These are phyloP conservation scores for Suhomyces panamericanus DNA, from an alignment of 1,139 yeast genomes.

Conservation along the genomic window DNA sequence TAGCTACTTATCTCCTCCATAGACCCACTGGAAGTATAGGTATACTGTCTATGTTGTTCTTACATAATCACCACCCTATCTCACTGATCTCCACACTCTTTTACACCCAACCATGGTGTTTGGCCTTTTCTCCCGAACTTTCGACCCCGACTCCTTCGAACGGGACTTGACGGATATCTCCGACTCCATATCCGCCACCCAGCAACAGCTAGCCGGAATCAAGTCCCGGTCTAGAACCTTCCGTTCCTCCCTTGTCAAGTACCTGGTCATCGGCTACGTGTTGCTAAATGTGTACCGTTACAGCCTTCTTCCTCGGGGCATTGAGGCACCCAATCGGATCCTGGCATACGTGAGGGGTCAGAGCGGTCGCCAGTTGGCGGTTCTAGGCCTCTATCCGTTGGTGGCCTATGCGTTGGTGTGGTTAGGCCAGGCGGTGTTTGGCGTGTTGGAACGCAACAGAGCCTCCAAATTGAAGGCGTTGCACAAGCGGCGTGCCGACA, in stretches of 20 bases:
- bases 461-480: constrained; percentile 26
- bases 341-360: constrained; percentile 29
- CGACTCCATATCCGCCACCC: constrained; percentile 35
- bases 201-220: constrained; percentile 31
- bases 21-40: too few species aligned
- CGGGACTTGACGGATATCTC: constrained; percentile 48
- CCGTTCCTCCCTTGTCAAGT: constrained; percentile 24
- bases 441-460: constrained; percentile 26
- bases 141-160: constrained; percentile 54
- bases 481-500: constrained; percentile 54
- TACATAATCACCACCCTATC: background rate
- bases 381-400: constrained; percentile 29
- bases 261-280: constrained; percentile 35
- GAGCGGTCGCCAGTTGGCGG: constrained; percentile 19
- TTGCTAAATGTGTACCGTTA: constrained; percentile 29
- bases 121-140: constrained; percentile 37
- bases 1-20: too few species aligned
- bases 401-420: constrained; percentile 22
- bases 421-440: constrained; percentile 25
- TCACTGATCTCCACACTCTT: background rate
- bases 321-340: constrained; percentile 21
- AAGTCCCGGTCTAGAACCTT: constrained; percentile 20
- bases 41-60: too few species aligned
- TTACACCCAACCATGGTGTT: constrained; percentile 20
- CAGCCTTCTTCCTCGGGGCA: constrained; percentile 22